Conservation (phyloP, 164 flowering plant species). For the Nymphaea colorata region DNA sequence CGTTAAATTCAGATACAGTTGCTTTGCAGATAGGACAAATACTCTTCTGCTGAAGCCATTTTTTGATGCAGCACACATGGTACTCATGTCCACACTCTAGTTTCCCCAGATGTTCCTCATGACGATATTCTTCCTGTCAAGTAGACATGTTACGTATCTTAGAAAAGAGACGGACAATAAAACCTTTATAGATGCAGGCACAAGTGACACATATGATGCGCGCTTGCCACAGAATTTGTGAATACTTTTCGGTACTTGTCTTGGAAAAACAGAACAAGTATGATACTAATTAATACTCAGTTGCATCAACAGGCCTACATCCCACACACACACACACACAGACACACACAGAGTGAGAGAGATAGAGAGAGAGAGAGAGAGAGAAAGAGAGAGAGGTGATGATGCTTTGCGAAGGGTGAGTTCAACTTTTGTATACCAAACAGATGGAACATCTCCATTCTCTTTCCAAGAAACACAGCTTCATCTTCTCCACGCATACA, state of each 20-base stretch:
- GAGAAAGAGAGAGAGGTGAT: not conserved
- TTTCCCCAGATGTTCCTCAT: not conserved
- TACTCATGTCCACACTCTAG: not conserved
- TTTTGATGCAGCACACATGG: slow-evolving; percentile 1
- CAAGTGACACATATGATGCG: not conserved
- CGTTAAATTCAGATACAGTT: not conserved
- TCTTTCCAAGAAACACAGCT: not conserved
- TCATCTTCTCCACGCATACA: not conserved
- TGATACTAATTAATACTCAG: too few species aligned
- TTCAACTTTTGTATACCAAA: not conserved
- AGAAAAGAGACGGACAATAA: not conserved
- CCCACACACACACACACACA: too few species aligned
- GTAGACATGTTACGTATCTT: not conserved
- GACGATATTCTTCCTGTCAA: not conserved
- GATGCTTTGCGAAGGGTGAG: too few species aligned
- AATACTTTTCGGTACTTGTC: too few species aligned
- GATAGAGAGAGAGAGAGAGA: too few species aligned
- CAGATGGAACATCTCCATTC: not conserved
- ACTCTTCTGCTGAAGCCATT: not conserved
- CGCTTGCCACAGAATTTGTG: not conserved
- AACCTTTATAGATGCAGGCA: not conserved
- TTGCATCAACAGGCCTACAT: too few species aligned
- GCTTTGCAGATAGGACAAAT: slow-evolving; percentile 2
- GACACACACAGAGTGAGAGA: too few species aligned
- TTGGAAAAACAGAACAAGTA: too few species aligned